Conservation (phyloP, 352 stramenopile species). For the Phytopythium helicoides region DNA sequence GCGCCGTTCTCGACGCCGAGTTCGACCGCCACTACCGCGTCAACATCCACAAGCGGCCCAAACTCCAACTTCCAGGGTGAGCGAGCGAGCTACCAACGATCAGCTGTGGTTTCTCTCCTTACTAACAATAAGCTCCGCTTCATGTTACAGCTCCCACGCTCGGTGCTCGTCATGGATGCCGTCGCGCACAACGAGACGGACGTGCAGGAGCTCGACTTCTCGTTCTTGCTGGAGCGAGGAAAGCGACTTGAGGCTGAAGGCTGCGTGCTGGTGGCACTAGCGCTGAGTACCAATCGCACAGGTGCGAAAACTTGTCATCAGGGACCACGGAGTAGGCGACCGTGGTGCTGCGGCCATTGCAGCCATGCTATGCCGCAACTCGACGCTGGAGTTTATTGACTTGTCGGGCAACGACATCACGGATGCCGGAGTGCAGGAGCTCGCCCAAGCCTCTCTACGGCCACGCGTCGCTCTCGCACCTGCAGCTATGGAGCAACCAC, state of each 20-base stretch:
- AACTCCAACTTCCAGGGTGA: too few species aligned
- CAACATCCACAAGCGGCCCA: too few species aligned
- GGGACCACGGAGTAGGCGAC: constrained; percentile 69
- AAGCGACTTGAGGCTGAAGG: constrained; percentile 52
- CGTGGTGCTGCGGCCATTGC: constrained; percentile 55
- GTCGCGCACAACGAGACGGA: constrained; percentile 63
- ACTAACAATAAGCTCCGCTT: too few species aligned
- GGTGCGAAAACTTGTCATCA: constrained; percentile 62
- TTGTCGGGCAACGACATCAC: constrained; percentile 70
- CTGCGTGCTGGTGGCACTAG: constrained; percentile 60
- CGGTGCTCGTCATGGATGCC: constrained; percentile 40
- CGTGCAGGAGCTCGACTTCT: constrained; percentile 70
- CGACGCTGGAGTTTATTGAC: constrained; percentile 64
- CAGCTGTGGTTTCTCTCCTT: background rate
- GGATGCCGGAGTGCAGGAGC: constrained; percentile 47
- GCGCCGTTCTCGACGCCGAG: too few species aligned
- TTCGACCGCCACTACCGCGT: too few species aligned
- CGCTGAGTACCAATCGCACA: constrained; percentile 56
- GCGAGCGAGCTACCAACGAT: too few species aligned
- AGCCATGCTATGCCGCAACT: constrained; percentile 71
- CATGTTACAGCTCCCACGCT: constrained; percentile 47
- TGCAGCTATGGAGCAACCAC: constrained; percentile 58
- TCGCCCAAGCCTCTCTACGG: constrained; percentile 72
- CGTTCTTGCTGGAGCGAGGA: constrained; percentile 47
- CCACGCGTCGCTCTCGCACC: constrained; percentile 60